Percentiles rank a stretch among this genome's conserved stretches.
Evolutionary conservation across 495 filamentous ascomycete genomes (phyloP).

Genomic region (Annulohypoxylon stygium): DNA sequence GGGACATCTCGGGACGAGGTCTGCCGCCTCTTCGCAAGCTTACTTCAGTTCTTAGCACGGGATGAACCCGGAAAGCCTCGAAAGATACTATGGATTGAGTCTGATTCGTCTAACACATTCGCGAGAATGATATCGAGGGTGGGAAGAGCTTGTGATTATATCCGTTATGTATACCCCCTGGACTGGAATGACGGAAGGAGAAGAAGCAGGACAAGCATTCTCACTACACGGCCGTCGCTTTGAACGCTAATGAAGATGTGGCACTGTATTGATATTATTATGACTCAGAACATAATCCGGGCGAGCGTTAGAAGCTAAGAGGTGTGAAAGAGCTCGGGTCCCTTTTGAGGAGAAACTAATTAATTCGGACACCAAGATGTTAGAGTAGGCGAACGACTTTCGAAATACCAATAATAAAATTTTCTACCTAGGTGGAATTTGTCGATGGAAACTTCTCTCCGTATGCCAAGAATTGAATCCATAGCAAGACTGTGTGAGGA

Average conservation of each 20-base stretch:
- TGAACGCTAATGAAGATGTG: background rate
- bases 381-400: background rate
- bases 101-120: background rate
- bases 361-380: background rate
- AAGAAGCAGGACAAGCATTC: background rate
- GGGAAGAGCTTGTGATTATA: background rate
- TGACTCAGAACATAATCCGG: background rate
- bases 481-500: background rate
- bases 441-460: background rate
- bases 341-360: background rate
- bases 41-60: background rate
- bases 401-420: background rate
- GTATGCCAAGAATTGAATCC: background rate
- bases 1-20: background rate
- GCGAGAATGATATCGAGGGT: background rate
- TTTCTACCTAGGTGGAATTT: background rate
- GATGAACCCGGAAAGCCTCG: background rate
- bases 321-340: background rate
- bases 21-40: background rate
- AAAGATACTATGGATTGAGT: background rate
- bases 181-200: background rate
- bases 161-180: background rate
- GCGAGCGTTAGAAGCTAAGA: background rate
- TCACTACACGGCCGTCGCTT: background rate
- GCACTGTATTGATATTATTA: background rate